Evolutionary conservation across 1,284 basidiomycete genomes (phyloP).

Genomic region (Microbotryum lychnidis-dioicae): DNA sequence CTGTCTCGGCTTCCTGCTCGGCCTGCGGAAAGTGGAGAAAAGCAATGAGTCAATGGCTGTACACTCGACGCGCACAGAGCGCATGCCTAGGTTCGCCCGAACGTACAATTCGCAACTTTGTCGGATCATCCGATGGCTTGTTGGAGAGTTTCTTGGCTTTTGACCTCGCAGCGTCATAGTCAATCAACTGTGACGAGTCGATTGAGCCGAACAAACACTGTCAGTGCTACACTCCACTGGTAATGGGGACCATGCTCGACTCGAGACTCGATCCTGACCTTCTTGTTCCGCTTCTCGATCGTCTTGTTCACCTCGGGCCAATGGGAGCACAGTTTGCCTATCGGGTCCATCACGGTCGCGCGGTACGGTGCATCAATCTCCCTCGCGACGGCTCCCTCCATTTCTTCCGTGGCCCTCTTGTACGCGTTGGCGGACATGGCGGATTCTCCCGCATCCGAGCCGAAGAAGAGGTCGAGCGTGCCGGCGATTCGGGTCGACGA

Average conservation of each 20-base stretch:
- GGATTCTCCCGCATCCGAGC: constrained; percentile 48
- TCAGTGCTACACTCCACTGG: too few species aligned
- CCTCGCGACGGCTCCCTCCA: constrained; percentile 51
- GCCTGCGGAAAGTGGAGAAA: constrained; percentile 48
- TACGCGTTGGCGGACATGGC: constrained; percentile 97
- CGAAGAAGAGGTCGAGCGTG: constrained; percentile 88
- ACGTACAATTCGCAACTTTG: constrained; percentile 72
- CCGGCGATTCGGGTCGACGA: constrained; percentile 91
- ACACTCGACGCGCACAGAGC: not conserved
- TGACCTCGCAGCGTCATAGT: constrained; percentile 88
- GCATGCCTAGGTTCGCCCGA: not conserved
- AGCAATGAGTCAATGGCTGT: not conserved
- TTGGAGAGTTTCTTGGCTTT: constrained; percentile 81
- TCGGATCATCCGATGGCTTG: constrained; percentile 88
- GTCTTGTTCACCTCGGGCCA: constrained; percentile 91
- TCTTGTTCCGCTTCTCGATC: constrained; percentile 90
- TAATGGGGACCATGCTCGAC: too few species aligned
- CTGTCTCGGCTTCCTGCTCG: constrained; percentile 89
- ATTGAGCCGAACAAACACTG: not conserved
- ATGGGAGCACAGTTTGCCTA: constrained; percentile 92
- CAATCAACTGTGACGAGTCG: constrained; percentile 60
- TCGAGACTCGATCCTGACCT: constrained; percentile 49
- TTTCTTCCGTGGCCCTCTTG: constrained; percentile 86
- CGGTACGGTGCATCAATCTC: constrained; percentile 72
- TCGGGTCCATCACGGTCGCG: constrained; percentile 86